Conservation (phyloP, 768 basidiomycete species). For the Lanmaoa pseudosensibilis region DNA sequence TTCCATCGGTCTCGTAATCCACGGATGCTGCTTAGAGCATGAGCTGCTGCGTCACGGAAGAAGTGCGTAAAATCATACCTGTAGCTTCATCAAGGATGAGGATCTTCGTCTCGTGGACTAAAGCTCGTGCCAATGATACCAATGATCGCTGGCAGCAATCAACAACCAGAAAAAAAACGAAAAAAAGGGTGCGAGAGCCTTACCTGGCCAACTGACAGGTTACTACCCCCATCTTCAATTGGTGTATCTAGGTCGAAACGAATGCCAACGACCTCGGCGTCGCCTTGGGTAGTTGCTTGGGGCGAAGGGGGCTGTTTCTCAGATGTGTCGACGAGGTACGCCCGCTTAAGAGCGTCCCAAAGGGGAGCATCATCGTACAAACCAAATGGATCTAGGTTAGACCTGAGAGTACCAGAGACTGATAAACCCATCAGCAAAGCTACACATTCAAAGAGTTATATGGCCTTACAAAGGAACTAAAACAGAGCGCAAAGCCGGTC, state of each 20-base stretch:
- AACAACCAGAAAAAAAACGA: neutral
- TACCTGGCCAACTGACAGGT: slow-evolving; percentile 67
- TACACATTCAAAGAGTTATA: slow-evolving; percentile 8
- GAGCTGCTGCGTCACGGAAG: neutral
- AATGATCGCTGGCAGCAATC: slow-evolving; percentile 67
- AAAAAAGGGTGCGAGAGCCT: neutral
- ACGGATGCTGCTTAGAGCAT: slow-evolving; percentile 58
- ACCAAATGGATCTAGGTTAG: slow-evolving; percentile 89
- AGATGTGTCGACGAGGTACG: slow-evolving; percentile 69
- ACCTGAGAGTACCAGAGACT: slow-evolving; percentile 80
- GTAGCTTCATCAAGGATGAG: slow-evolving; percentile 92
- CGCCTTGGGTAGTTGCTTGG: slow-evolving; percentile 38
- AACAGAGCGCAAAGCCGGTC: neutral
- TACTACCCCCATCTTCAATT: slow-evolving; percentile 85
- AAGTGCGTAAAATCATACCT: slow-evolving; percentile 35
- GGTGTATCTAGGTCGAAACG: slow-evolving; percentile 82
- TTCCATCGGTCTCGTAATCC: slow-evolving; percentile 85
- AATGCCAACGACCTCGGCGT: slow-evolving; percentile 38
- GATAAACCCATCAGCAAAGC: slow-evolving; percentile 7
- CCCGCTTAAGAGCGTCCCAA: slow-evolving; percentile 86
- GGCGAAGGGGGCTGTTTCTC: slow-evolving; percentile 26
- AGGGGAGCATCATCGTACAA: slow-evolving; percentile 75
- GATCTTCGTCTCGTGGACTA: slow-evolving; percentile 83
- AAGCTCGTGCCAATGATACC: slow-evolving; percentile 83
- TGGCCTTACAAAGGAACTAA: slow-evolving; percentile 40